These are phyloP conservation scores for Aspergillus thermomutatus DNA, from an alignment of 2,329 filamentous ascomycete species.

Conservation along the genomic window DNA sequence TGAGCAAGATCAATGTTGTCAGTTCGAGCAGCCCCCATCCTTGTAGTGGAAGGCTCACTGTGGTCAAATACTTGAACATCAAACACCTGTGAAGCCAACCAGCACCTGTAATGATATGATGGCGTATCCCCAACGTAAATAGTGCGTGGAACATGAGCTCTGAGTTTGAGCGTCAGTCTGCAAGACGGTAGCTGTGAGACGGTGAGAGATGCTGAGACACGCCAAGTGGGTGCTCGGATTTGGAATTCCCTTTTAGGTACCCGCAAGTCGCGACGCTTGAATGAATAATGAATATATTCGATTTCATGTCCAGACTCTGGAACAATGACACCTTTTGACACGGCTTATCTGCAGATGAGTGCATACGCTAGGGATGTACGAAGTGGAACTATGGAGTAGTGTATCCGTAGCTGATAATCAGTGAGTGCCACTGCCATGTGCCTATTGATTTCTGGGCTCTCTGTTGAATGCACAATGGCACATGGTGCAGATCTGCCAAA, in stretches of 20 bases:
- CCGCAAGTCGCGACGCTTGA: too few relatives aligned
- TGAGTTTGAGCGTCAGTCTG: neutral
- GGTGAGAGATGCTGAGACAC: neutral
- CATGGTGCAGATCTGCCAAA: neutral
- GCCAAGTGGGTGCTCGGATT: neutral
- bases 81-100: neutral
- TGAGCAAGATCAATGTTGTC: neutral
- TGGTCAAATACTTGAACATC: neutral
- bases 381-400: neutral
- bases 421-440: neutral
- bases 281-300: neutral
- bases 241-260: neutral
- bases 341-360: neutral
- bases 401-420: neutral
- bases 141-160: neutral
- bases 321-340: neutral
- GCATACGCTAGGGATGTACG: neutral
- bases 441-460: neutral
- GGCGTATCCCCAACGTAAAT: neutral
- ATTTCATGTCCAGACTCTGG: neutral
- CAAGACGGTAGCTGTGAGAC: neutral
- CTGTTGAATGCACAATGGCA: neutral
- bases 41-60: neutral
- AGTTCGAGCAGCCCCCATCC: neutral
- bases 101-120: neutral